These are phyloP conservation scores for Saccharomycopsis sp. DNA, from an alignment of 805 yeast genomes.

Conservation along the genomic window DNA sequence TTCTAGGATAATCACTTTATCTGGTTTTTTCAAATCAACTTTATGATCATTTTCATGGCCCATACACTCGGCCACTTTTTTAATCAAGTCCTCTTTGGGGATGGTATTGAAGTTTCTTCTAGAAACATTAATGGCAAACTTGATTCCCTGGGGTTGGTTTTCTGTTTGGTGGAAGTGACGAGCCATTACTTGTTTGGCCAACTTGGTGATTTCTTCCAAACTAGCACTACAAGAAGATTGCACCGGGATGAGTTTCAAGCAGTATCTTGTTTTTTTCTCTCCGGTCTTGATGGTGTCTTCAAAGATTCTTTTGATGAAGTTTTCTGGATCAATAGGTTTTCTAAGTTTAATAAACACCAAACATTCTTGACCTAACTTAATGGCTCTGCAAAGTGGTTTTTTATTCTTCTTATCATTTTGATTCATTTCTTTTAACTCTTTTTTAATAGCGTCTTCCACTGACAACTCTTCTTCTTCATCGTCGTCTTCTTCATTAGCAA, in stretches of 20 bases:
- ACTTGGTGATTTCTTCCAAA: constrained; percentile 50
- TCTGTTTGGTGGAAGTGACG: constrained; percentile 55
- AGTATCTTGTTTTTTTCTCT: constrained; percentile 53
- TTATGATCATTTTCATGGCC: constrained; percentile 61
- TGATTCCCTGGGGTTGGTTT: constrained; percentile 27
- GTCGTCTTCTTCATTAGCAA: constrained; percentile 16
- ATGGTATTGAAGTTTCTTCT: constrained; percentile 70
- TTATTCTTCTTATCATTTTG: constrained; percentile 37
- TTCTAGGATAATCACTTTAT: constrained; percentile 71
- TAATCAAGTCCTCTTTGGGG: constrained; percentile 63
- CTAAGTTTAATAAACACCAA: constrained; percentile 76
- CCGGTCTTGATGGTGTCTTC: constrained; percentile 42
- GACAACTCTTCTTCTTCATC: constrained; percentile 28
- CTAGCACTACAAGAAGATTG: constrained; percentile 65
- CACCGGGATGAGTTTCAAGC: constrained; percentile 76
- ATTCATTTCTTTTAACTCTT: constrained; percentile 59
- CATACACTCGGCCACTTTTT: constrained; percentile 57
- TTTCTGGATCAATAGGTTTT: constrained; percentile 69
- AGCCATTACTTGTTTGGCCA: constrained; percentile 48
- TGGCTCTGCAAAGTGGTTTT: constrained; percentile 37
- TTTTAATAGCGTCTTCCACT: constrained; percentile 66
- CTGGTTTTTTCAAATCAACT: constrained; percentile 74
- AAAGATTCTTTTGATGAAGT: constrained; percentile 56
- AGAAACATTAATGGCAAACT: constrained; percentile 74
- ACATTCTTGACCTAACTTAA: constrained; percentile 70